Base-by-base conservation (phyloP, 148 eudicot species). In the Nyssa sinensis region DNA sequence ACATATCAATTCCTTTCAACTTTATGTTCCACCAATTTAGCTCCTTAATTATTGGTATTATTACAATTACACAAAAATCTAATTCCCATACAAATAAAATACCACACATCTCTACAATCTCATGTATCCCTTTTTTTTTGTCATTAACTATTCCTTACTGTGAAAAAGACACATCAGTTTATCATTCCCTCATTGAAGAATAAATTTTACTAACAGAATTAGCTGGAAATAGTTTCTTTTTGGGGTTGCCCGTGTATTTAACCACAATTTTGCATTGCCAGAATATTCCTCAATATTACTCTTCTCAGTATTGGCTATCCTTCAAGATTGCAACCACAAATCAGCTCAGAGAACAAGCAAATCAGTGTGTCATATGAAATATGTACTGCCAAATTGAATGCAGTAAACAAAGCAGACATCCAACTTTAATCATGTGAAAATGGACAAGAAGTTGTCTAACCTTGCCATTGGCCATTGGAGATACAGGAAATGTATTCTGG, bases 391-490 rank as follows among this genome's bases (percentile, higher is more conserved):
- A 8, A 24, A 64, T 10, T 4, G 6, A 75, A 11, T 13, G 23
- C 23, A 19, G 24, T 23, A 34, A 62, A 32, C 57, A 39, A 61
- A 34, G 30, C 3, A 34, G 5, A 27, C 58, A 62, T 10, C 24
- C 0, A 70, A 53, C 58, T 58, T 60, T 29, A 49, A 72, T 47
- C 12, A 28, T 19, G 33, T 3, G 31, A 65, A 29, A 27, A 9
- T 39, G 14, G 23, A 30, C 39, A 60, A 61, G 29, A 51, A 9
- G 68, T 59, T 31, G 14, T 32, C 74, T 68, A 70, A 79, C 85
- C 78, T 79, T 82, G 62, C 85, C 80, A 72, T 75, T 82, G 19
- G 73, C 13, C 35, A 53, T 47, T 1, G 85, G 32, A 33, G 75
- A 70, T 64, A 75, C 21, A 37, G 77, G 55, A 67, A 25, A 19